phyloP scores from a whole-genome alignment of 805 yeast species.

The Metschnikowia kunwiensis region DNA sequence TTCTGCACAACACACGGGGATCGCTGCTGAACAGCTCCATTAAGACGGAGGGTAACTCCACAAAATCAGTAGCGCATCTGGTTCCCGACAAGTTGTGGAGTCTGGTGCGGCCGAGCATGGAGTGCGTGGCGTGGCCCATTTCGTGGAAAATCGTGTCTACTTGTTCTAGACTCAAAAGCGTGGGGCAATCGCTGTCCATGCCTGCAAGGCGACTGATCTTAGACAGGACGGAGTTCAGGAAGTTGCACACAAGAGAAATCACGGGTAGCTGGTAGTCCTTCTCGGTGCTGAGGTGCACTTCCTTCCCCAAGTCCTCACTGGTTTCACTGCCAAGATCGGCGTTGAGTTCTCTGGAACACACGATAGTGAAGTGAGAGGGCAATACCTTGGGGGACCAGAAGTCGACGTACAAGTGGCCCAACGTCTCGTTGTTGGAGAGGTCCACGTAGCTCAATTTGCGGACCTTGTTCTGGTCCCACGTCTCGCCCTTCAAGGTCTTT shows the following conservation, averaged over 20 bases:
- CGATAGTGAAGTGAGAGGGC: conserved; percentile 95
- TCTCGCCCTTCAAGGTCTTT: conserved; percentile 64
- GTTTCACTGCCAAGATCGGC: conserved; percentile 32
- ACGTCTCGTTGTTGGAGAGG: conserved; percentile 46
- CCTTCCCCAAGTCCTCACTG: conserved; percentile 19
- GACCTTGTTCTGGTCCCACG: conserved; percentile 79
- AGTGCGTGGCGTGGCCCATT: conserved; percentile 98
- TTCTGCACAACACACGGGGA: conserved; percentile 65
- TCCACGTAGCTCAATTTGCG: conserved; percentile 75
- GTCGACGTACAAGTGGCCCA: conserved; percentile 86
- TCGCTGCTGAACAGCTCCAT: conserved; percentile 93
- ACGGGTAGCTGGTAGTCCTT: conserved; percentile 78
- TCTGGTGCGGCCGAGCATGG: conserved; percentile 90
- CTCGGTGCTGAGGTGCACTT: conserved; percentile 41
- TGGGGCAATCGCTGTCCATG: conserved; percentile 31
- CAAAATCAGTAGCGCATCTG: conserved; percentile 93
- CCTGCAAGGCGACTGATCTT: conserved; percentile 29
- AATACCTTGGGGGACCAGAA: conserved; percentile 73
- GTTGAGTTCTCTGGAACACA: conserved; percentile 82
- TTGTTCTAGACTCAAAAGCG: conserved; percentile 68
- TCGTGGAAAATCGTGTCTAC: conserved; percentile 95
- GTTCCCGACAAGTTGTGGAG: conserved; percentile 94
- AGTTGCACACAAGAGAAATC: conserved; percentile 85
- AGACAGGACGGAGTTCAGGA: conserved; percentile 25
- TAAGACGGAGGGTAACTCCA: conserved; percentile 91